phyloP scores from a whole-genome alignment of 2,329 filamentous ascomycete genomes.

The Biscogniauxia marginata region DNA sequence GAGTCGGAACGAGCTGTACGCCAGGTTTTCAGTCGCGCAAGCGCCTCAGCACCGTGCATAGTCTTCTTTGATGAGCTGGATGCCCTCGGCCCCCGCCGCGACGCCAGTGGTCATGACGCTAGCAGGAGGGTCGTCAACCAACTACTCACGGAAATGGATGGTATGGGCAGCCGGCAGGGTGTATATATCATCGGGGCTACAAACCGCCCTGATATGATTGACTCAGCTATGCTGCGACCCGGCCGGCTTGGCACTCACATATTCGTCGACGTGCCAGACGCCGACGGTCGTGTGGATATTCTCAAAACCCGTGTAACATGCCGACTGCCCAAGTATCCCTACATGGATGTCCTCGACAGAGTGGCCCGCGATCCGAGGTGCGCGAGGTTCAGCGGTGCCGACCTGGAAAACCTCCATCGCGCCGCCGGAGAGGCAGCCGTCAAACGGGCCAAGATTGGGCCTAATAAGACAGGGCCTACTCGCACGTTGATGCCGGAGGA shows the following conservation, averaged over 20 bases:
- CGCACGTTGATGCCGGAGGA: constrained; percentile 41
- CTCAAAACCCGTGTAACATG: constrained; percentile 59
- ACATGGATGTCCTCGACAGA: constrained; percentile 33
- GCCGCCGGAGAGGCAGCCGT: constrained; percentile 31
- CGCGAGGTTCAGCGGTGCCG: constrained; percentile 72
- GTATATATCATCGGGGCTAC: constrained; percentile 96
- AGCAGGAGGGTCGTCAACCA: constrained; percentile 91
- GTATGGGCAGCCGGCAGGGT: constrained; percentile 73
- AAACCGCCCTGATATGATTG: constrained; percentile 94
- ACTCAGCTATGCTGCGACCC: constrained; percentile 89
- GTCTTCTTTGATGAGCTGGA: constrained; percentile 99
- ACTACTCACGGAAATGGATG: constrained; percentile 90
- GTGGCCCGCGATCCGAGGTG: constrained; percentile 69
- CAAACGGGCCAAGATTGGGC: constrained; percentile 23
- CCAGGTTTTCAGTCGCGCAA: constrained; percentile 85
- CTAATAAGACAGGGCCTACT: no score
- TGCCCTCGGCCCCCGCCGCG: constrained; percentile 81
- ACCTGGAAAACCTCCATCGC: constrained; percentile 54
- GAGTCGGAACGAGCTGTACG: constrained; percentile 92
- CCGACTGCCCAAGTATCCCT: constrained; percentile 25
- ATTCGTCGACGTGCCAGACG: constrained; percentile 81
- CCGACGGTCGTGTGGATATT: constrained; percentile 81
- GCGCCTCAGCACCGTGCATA: constrained; percentile 85
- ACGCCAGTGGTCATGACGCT: constrained; percentile 75
- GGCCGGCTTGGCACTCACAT: constrained; percentile 85